Evolutionary conservation across 768 basidiomycete genomes (phyloP).

Genomic region (Coprinopsis marcescibilis): DNA sequence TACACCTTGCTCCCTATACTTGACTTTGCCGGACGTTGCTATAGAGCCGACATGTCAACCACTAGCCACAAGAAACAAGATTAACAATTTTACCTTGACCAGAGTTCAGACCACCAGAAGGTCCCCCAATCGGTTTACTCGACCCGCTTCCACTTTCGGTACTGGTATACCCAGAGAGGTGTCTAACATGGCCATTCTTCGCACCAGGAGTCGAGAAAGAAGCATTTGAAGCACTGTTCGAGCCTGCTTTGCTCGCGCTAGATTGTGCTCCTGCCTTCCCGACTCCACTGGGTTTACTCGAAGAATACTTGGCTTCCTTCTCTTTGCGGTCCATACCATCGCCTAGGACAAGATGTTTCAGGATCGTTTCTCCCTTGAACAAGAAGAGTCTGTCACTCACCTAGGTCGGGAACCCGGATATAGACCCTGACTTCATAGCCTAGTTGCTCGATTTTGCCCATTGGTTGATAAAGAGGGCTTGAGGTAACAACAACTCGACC

Average conservation of each 20-base stretch:
- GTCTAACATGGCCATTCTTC: slow-evolving; percentile 16
- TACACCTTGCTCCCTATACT: slow-evolving; percentile 88
- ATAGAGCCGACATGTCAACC: slow-evolving; percentile 11
- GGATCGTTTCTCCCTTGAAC: neutral
- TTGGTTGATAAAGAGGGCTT: slow-evolving; percentile 79
- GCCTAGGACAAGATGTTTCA: slow-evolving; percentile 21
- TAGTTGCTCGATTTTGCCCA: slow-evolving; percentile 64
- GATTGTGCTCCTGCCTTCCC: neutral
- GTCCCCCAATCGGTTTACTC: slow-evolving; percentile 14
- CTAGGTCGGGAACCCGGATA: slow-evolving; percentile 63
- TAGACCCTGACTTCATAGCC: slow-evolving; percentile 73
- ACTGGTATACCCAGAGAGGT: slow-evolving; percentile 20
- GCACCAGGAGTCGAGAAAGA: neutral
- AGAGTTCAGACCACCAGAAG: slow-evolving; percentile 7
- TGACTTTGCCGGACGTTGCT: slow-evolving; percentile 34
- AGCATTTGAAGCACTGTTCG: neutral
- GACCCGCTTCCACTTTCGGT: slow-evolving; percentile 23
- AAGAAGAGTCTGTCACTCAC: slow-evolving; percentile 16
- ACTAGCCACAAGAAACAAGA: slow-evolving; percentile 13
- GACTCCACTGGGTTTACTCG: slow-evolving; percentile 11
- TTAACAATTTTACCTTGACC: no score
- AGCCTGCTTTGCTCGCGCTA: neutral
- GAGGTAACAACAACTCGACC: slow-evolving; percentile 73
- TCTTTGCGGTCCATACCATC: slow-evolving; percentile 53
- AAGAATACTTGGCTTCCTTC: slow-evolving; percentile 21